Base-by-base conservation (phyloP, 2,329 filamentous ascomycete species). In the Penicillium occitanis region DNA sequence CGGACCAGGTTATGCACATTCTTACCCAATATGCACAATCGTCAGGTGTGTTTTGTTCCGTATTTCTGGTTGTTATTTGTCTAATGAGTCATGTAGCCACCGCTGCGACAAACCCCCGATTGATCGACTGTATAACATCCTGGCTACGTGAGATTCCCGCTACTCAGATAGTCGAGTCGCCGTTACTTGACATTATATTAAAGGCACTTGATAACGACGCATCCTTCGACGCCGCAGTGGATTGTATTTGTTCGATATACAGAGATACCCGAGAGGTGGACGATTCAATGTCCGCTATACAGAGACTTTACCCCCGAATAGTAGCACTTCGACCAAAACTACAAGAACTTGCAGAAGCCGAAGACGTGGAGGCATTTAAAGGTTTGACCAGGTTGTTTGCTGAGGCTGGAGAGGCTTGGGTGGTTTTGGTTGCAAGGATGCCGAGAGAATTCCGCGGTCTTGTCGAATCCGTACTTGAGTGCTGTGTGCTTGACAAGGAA, bases 81-180 rank as follows among this genome's bases (percentile, higher is more conserved):
- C 50, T 53, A 53, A 53, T 33, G 14, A 14, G 6, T 33, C 11
- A 11, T 53, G 14, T 73, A 93, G 92, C 86, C 61, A 82, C 87
- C 58, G 93, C 94, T 28, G 87, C 92, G 8, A 90, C 89, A 69
- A 97, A 97, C 74, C 93, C 94, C 2, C 91, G 93, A 73, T 85
- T 99, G 58, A 88, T 98, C 77, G 92, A 97, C 73, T 98, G 95
- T 77, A 93, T 98, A 72, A 96, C 93, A 37, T 97, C 95, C 2
- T 99, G 95, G 95, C 86, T 98, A 71, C 88, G 93, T 71, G 95
- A 99, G 80, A 92, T 99, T 6, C 92, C 94, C 0, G 87, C 96
- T 58, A 85, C 85, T 69, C 89, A 91, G 68, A 88, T 99, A 69
- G 90, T 96, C 70, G 90, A 90, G 71, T 97, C 94, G 1, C 90